A percentile compares a stretch with the other conserved stretches of the same genome.
Conservation (phyloP, 169 alveolate genomes). For the Nephromyces sp. region DNA sequence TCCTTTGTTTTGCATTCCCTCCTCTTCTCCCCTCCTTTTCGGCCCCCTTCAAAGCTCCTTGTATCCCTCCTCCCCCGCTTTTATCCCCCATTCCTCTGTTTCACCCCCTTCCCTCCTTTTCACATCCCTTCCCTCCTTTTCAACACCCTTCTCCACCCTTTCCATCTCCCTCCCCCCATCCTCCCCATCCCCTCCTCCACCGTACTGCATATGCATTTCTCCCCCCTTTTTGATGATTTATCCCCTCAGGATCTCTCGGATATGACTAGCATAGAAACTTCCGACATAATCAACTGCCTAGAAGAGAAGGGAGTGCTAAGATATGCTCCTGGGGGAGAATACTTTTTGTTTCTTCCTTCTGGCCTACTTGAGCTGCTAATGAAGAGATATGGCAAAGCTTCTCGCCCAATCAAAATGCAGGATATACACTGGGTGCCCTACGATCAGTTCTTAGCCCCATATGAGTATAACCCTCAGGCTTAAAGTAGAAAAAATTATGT, state of each 20-base stretch:
- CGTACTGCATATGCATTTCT: too few species aligned
- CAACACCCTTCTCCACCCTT: not conserved
- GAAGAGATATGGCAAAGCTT: conserved; percentile 55
- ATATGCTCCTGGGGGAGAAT: conserved; percentile 59
- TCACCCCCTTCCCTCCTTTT: not conserved
- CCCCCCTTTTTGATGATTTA: not conserved
- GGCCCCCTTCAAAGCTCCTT: not conserved
- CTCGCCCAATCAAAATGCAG: conserved; percentile 52
- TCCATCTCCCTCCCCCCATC: not conserved
- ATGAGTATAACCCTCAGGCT: conserved; percentile 44
- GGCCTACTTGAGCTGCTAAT: conserved; percentile 55
- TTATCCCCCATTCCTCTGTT: not conserved
- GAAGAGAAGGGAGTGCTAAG: conserved; percentile 71
- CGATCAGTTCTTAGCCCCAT: conserved; percentile 62
- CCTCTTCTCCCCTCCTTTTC: not conserved
- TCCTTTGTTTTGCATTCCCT: not conserved
- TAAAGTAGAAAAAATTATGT: not conserved
- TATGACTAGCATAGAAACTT: conserved; percentile 69
- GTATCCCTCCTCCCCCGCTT: not conserved
- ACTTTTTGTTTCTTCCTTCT: conserved; percentile 59
- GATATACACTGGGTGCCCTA: conserved; percentile 77
- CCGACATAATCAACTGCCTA: conserved; percentile 68
- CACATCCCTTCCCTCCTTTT: not conserved
- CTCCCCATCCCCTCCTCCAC: not conserved
- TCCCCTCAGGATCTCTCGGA: conserved; percentile 53